Evolutionary conservation across 2,329 filamentous ascomycete species (phyloP).

Genomic region (Calonectria honghensis): DNA sequence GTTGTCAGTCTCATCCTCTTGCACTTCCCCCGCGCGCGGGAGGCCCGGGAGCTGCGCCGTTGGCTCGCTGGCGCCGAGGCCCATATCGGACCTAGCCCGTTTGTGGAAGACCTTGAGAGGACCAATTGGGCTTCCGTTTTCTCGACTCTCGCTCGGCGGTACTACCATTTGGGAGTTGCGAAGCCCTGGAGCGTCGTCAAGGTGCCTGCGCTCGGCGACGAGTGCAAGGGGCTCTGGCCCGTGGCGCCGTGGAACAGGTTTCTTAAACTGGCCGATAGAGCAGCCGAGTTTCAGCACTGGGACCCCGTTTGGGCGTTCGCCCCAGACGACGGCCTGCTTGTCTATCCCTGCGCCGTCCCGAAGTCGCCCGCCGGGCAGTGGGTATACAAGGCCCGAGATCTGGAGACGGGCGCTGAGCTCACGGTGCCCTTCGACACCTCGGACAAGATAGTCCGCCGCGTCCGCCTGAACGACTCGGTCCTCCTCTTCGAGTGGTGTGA

Average conservation of each 20-base stretch:
- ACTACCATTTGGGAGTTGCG: constrained; percentile 71
- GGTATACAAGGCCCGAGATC: constrained; percentile 69
- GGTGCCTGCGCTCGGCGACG: constrained; percentile 44
- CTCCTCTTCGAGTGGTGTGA: constrained; percentile 67
- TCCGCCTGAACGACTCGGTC: constrained; percentile 72
- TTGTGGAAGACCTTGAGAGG: constrained; percentile 40
- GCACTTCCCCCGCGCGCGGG: constrained; percentile 72
- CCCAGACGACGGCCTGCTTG: constrained; percentile 71
- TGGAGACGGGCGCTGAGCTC: constrained; percentile 65
- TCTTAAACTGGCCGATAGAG: constrained; percentile 63
- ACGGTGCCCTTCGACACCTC: constrained; percentile 70
- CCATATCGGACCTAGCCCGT: not conserved
- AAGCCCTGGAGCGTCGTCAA: constrained; percentile 61
- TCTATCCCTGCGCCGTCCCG: constrained; percentile 65
- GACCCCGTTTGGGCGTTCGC: constrained; percentile 74
- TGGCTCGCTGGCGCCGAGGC: constrained; percentile 35
- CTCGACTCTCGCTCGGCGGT: constrained; percentile 71
- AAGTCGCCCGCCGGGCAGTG: not conserved
- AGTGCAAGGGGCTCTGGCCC: constrained; percentile 55
- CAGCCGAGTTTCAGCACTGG: constrained; percentile 65
- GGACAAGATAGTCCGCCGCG: constrained; percentile 71
- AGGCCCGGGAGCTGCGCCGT: constrained; percentile 66
- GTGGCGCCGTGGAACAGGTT: constrained; percentile 68
- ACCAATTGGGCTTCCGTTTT: constrained; percentile 67
- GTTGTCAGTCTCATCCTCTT: constrained; percentile 68